These are phyloP conservation scores for Axilococcus clingmanii DNA, from an alignment of 139 green algal genomes.

Conservation along the genomic window DNA sequence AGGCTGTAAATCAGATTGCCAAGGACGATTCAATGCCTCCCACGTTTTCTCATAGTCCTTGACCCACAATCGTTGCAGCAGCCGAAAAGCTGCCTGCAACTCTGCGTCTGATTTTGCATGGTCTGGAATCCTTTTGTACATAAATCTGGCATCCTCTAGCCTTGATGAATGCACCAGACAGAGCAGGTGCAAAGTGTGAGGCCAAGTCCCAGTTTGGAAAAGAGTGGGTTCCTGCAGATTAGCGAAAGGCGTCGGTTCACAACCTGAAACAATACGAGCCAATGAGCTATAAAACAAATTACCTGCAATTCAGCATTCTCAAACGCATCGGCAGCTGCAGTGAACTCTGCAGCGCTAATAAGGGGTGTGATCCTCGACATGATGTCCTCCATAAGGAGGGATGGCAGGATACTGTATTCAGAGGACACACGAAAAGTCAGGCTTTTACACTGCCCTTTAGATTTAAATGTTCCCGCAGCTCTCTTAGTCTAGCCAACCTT, in stretches of 20 bases:
- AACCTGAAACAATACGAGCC: background rate
- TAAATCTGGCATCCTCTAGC: constrained; percentile 26
- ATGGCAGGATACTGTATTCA: constrained; percentile 3
- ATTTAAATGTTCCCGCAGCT: constrained; percentile 1
- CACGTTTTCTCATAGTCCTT: constrained; percentile 20
- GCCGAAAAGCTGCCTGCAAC: constrained; percentile 3
- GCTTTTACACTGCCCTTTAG: background rate
- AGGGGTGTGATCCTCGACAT: constrained; percentile 14
- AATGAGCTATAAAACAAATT: background rate
- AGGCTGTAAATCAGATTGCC: constrained; percentile 2
- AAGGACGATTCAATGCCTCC: constrained; percentile 7
- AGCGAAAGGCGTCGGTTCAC: background rate
- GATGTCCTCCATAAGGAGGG: constrained; percentile 7
- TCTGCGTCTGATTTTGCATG: background rate
- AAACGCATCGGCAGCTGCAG: constrained; percentile 11
- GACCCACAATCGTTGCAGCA: constrained; percentile 25
- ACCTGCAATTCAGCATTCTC: background rate
- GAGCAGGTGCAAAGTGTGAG: too few relatives aligned
- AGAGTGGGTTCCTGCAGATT: background rate
- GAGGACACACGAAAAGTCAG: background rate
- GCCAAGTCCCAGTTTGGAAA: too few relatives aligned
- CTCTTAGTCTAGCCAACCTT: constrained; percentile 1
- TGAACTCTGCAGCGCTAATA: too few relatives aligned
- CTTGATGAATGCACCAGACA: background rate
- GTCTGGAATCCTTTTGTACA: constrained; percentile 20